Base-by-base conservation (phyloP, 495 filamentous ascomycete species). In the Hyaloscypha variabilis region DNA sequence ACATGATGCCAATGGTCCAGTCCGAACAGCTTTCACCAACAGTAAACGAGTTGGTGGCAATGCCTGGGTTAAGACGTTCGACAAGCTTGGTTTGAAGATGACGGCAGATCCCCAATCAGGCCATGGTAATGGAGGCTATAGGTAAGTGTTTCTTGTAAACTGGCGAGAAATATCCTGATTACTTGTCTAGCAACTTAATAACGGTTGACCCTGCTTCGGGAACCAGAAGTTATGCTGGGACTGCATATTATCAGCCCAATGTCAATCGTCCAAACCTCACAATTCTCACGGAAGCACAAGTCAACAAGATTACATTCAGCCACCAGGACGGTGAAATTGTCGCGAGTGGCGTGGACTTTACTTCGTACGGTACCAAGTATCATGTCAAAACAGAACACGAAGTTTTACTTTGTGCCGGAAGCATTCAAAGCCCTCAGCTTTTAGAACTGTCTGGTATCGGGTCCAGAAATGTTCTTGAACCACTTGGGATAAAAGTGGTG, bases 401-500 rank as follows among this genome's bases (percentile, higher is more conserved):
- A 62, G 65, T 70, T 19, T 34, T 72, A 17, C 31, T 72, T 6
- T 39, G 52, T 24, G 63, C 62, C 5, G 70, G 70, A 6, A 25
- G 50, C n/a, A 28, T 67, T 24, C 51, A 65, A 51, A 63, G 67
- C 4, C 70, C 70, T 17, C 26, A 64, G 23, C 59, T 72, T 28
- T 63, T 72, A 8, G 66, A 72, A 34, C 39, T 63, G n/a, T 69
- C 67, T 3, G 70, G 70, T 8, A 67, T 72, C 25, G 70, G 70
- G 17, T 51, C 31, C 17, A 11, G 52, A 52, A 29, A 63, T 72
- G 3, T 68, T 68, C 67, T 79, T 76, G 28, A 42, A 17, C 11
- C n/a, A 31, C 81, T 76, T 36, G 84, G 83, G 23, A 80, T 88
- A 55, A 71, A 81, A 73, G 82, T 82, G 23, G 58, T 82, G 6